phyloP scores from a whole-genome alignment of 441 rosid genomes.

The Breynia disticha region DNA sequence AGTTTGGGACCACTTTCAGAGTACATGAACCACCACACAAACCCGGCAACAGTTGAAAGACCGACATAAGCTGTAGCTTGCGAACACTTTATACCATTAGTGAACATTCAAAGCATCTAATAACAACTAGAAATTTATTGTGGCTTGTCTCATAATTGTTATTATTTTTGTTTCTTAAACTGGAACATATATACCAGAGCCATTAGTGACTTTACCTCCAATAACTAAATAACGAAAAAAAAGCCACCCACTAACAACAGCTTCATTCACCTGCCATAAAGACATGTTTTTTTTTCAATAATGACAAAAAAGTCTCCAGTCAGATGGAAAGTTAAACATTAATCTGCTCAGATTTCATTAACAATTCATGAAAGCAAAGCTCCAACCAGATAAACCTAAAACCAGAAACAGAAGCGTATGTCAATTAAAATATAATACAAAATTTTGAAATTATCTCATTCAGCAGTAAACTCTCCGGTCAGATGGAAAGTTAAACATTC shows the following conservation, averaged over 20 bases:
- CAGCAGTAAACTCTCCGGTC: not conserved
- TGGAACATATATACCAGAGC: not conserved
- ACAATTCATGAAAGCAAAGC: too few species aligned
- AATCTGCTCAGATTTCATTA: too few species aligned
- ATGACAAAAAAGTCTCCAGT: not conserved
- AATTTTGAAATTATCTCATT: too few species aligned
- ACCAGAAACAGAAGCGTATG: too few species aligned
- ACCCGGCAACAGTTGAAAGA: conserved; percentile 96
- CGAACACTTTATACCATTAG: conserved; percentile 2
- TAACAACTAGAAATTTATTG: too few species aligned
- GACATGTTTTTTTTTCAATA: not conserved
- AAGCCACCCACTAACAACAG: conserved; percentile 96
- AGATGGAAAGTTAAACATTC: too few species aligned
- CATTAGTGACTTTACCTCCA: conserved; percentile 51
- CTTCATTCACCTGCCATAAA: conserved; percentile 76
- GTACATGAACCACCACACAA: conserved; percentile 95
- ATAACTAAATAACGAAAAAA: conserved; percentile 96
- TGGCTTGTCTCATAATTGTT: too few species aligned
- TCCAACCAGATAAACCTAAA: too few species aligned
- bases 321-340: too few species aligned
- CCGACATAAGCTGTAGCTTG: conserved; percentile 87
- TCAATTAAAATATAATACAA: too few species aligned
- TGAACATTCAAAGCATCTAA: not conserved
- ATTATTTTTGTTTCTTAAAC: too few species aligned
- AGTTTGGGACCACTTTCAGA: conserved; percentile 81